A percentile compares a stretch with the other conserved stretches of the same genome.
These are phyloP conservation scores for Hygrophorus russula DNA, from an alignment of 768 basidiomycete genomes.

Conservation along the genomic window DNA sequence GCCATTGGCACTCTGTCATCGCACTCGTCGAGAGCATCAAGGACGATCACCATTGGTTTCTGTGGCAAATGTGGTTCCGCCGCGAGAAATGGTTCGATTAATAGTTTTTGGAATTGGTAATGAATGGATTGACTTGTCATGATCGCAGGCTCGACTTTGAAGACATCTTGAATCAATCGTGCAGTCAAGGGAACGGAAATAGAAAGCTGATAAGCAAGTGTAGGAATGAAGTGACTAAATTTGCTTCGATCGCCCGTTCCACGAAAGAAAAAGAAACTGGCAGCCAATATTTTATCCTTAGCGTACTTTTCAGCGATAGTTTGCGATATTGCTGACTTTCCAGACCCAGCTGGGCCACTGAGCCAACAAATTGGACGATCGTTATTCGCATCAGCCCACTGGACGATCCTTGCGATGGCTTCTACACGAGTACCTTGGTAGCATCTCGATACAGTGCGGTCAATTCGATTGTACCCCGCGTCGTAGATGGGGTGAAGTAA, in stretches of 20 bases:
- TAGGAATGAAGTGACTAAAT: constrained; percentile 17
- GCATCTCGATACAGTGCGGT: too few relatives aligned
- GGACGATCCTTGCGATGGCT: too few relatives aligned
- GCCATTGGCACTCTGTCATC: constrained; percentile 12
- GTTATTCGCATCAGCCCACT: too few relatives aligned
- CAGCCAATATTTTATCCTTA: constrained; percentile 13
- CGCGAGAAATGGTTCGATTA: constrained; percentile 15
- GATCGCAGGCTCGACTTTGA: background rate
- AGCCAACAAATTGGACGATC: too few relatives aligned
- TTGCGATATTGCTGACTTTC: constrained; percentile 23
- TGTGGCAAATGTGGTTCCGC: background rate
- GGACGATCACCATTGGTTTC: constrained; percentile 19
- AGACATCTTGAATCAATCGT: background rate
- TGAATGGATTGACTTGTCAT: background rate
- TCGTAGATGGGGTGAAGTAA: too few relatives aligned
- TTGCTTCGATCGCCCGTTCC: constrained; percentile 16
- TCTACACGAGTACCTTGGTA: too few relatives aligned
- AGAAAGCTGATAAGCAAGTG: constrained; percentile 21
- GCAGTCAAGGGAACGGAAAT: background rate
- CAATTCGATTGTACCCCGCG: too few relatives aligned
- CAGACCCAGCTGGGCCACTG: constrained; percentile 1
- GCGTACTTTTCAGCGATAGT: constrained; percentile 13
- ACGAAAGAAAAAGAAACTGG: constrained; percentile 21
- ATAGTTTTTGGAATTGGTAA: constrained; percentile 21
- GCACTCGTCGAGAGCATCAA: constrained; percentile 26